These are phyloP conservation scores for Colletotrichum eremochloae DNA, from an alignment of 2,329 filamentous ascomycete genomes.

Conservation along the genomic window DNA sequence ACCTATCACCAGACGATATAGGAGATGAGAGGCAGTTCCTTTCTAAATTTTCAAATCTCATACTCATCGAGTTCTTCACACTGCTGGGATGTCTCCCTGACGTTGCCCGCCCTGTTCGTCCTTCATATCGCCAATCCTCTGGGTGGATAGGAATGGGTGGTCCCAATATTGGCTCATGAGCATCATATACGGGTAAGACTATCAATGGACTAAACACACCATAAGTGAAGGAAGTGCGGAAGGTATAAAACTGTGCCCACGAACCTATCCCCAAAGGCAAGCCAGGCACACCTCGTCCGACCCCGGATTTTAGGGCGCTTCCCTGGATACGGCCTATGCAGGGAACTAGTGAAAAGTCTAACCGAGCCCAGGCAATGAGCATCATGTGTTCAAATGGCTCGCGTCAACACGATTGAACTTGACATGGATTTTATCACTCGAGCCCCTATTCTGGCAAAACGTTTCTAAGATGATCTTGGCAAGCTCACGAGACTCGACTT, in stretches of 20 bases:
- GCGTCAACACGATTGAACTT: background rate
- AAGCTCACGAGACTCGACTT: slow-evolving; percentile 20
- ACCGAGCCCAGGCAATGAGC: background rate
- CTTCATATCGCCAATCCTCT: slow-evolving; percentile 2
- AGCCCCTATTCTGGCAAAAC: background rate
- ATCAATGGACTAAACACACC: background rate
- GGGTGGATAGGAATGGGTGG: background rate
- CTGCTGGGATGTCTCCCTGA: background rate
- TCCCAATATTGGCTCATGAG: slow-evolving; percentile 15
- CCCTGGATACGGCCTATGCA: slow-evolving; percentile 7
- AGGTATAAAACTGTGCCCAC: background rate
- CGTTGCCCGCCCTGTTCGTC: background rate
- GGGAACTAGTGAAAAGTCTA: background rate
- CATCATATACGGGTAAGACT: background rate
- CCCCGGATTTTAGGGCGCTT: slow-evolving; percentile 29
- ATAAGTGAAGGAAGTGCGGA: background rate
- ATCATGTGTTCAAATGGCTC: no score
- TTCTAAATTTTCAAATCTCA: background rate
- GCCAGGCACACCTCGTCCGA: background rate
- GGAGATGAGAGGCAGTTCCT: background rate
- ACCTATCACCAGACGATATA: background rate
- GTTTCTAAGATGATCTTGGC: slow-evolving; percentile 1
- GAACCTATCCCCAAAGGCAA: slow-evolving; percentile 1
- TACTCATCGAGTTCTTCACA: background rate
- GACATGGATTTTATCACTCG: slow-evolving; percentile 5